Percentiles rank a stretch among this genome's conserved stretches.
Evolutionary conservation across 768 basidiomycete species (phyloP).

Genomic region (Holtermannia corniformis): DNA sequence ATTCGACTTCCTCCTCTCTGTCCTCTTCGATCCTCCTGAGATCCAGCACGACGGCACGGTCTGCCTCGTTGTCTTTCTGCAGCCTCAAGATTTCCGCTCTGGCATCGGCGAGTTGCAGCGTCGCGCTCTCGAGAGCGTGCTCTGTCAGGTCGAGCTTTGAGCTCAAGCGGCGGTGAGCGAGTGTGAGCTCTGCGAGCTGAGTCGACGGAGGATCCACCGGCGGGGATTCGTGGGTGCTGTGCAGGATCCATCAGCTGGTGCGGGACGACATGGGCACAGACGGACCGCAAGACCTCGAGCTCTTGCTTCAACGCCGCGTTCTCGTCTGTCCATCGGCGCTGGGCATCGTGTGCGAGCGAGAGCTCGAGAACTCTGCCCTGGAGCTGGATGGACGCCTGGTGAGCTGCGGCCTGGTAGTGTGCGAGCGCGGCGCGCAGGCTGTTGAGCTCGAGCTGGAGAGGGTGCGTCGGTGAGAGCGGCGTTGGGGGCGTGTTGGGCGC

Average conservation of each 20-base stretch:
- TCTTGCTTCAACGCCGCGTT: constrained; percentile 19
- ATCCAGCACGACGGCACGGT: constrained; percentile 23
- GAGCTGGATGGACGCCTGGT: constrained; percentile 36
- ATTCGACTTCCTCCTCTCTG: constrained; percentile 31
- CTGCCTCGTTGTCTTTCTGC: constrained; percentile 25
- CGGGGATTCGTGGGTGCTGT: constrained; percentile 14
- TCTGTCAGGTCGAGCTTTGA: constrained; percentile 38
- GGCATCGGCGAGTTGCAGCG: constrained; percentile 16
- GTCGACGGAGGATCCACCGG: constrained; percentile 18
- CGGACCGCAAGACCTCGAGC: constrained; percentile 26
- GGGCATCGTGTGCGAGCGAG: constrained; percentile 14
- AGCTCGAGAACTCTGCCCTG: constrained; percentile 37
- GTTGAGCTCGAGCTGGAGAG: constrained; percentile 35
- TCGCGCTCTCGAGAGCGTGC: constrained; percentile 8
- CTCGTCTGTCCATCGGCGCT: constrained; percentile 8
- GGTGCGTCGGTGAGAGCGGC: constrained; percentile 27
- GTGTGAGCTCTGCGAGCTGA: constrained; percentile 34
- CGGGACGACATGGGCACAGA: background rate
- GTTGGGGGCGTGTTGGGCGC: background rate
- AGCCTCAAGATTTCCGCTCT: constrained; percentile 21
- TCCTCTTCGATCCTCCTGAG: constrained; percentile 24
- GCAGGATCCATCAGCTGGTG: background rate
- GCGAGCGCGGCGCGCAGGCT: constrained; percentile 34
- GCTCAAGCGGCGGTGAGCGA: constrained; percentile 39
- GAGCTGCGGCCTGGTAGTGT: constrained; percentile 36